Evolutionary conservation across 352 stramenopile genomes (phyloP), one percentile per base, ranked within the genome.

Genomic region (Phytophthora melonis): DNA sequence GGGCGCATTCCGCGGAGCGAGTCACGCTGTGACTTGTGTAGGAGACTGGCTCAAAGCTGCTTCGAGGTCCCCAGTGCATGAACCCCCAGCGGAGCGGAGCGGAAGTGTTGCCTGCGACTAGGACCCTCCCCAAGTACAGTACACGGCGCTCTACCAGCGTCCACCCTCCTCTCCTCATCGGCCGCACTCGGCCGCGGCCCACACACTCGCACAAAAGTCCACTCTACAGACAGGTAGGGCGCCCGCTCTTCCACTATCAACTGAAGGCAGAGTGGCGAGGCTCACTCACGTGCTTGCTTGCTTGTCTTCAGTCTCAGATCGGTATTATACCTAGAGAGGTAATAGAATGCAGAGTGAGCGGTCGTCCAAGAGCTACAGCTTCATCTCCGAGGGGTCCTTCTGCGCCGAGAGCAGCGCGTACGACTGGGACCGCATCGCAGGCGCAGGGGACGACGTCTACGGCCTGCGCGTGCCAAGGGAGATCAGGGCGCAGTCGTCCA

Each of bases 361-460:
- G 10, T 73, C 67, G 49, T 78, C 72, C 58, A 88, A 90, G 71
- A 91, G 83, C 81, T 93, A 86, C 78, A 91, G 83, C 73, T 93
- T 93, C 72, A 93, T 93, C 75, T 93, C 87, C 47, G 87, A 93
- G 74, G 85, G 90, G 25, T 93, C 87, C 58, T 93, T 93, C 71
- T 68, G 67, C 23, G 80, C 74, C 30, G 68, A 74, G 32, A 68
- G 41, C 21, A 72, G 60, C n/a, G 72, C 64, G 21, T 81, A 90
- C 41, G 81, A 86, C 53, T 89, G 82, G 79, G 77, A 80, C n/a
- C 67, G 70, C 30, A 39, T 65, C 1, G 70, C 68, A n/a, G 71
- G 55, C 9, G 54, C 57, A 6, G 66, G 57, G 4, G 70, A 86
- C 59, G 63, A 80, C 18, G 60, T 71, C 18, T 75, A 71, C 11